Conservation (phyloP, 2,329 filamentous ascomycete genomes). For the Pleoardoris graminearum region DNA sequence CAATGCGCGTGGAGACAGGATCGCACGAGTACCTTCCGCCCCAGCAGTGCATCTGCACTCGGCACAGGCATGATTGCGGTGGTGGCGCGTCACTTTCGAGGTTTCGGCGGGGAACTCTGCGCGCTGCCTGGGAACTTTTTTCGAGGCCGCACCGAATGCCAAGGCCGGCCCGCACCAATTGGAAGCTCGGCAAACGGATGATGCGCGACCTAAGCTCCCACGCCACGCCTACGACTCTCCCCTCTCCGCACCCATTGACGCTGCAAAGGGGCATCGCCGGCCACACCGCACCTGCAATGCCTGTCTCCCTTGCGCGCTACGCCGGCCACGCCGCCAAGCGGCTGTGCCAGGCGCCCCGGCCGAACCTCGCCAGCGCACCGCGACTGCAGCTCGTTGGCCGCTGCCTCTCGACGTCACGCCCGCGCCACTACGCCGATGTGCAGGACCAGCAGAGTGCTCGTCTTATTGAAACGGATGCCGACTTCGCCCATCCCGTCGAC, state of each 20-base stretch:
- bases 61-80: conserved; percentile 49
- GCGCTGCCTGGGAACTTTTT: conserved; percentile 28
- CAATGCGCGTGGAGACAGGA: neutral
- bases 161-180: conserved; percentile 35
- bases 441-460: conserved; percentile 57
- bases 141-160: conserved; percentile 19
- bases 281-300: conserved; percentile 59
- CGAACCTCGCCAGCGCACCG: conserved; percentile 43
- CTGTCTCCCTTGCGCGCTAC: conserved; percentile 71
- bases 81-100: conserved; percentile 11
- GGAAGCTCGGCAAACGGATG: conserved; percentile 19
- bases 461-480: conserved; percentile 66
- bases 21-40: conserved; percentile 60
- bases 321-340: conserved; percentile 72
- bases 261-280: conserved; percentile 33
- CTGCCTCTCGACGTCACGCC: conserved; percentile 66
- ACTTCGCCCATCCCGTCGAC: conserved; percentile 59
- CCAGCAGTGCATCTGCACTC: conserved; percentile 59
- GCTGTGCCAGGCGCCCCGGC: conserved; percentile 62
- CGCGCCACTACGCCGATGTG: conserved; percentile 66
- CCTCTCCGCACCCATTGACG: conserved; percentile 43
- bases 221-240: conserved; percentile 37
- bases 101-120: conserved; percentile 24
- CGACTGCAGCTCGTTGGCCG: conserved; percentile 56
- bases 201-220: conserved; percentile 37